phyloP scores from a whole-genome alignment of 352 stramenopile species.

The Globisporangium middletonii region DNA sequence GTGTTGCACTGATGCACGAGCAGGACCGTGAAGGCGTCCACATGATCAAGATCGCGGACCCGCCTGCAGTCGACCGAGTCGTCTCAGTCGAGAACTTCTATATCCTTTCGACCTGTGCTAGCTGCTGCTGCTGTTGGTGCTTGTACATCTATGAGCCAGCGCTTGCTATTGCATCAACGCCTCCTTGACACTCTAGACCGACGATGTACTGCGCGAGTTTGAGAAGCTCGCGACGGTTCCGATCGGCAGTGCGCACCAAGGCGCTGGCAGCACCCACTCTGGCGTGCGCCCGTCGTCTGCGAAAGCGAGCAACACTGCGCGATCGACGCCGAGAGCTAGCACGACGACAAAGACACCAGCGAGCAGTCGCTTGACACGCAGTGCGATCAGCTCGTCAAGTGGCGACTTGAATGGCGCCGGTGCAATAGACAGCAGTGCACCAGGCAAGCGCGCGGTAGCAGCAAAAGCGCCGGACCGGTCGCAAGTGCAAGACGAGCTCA shows the following conservation, averaged over 20 bases:
- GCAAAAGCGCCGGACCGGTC: conserved; percentile 36
- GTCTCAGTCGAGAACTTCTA: conserved; percentile 71
- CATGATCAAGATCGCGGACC: conserved; percentile 55
- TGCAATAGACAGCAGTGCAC: not conserved
- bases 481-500: conserved; percentile 69
- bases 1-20: not conserved
- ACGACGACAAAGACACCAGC: not conserved
- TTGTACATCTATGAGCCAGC: conserved; percentile 3
- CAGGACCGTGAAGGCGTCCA: conserved; percentile 65
- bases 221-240: conserved; percentile 57
- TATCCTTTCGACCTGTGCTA: conserved; percentile 34
- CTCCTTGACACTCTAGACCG: conserved; percentile 32
- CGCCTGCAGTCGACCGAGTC: conserved; percentile 29
- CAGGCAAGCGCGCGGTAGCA: conserved; percentile 17
- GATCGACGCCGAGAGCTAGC: not conserved
- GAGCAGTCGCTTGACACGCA: conserved; percentile 1
- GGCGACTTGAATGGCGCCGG: conserved; percentile 2
- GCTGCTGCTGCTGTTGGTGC: not conserved
- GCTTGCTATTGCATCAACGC: not conserved
- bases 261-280: not conserved
- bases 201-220: conserved; percentile 57
- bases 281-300: conserved; percentile 4
- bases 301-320: conserved; percentile 1
- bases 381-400: not conserved
- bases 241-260: conserved; percentile 22